Base-by-base conservation (phyloP, 2,329 filamentous ascomycete genomes). In the Botryotinia calthae region DNA sequence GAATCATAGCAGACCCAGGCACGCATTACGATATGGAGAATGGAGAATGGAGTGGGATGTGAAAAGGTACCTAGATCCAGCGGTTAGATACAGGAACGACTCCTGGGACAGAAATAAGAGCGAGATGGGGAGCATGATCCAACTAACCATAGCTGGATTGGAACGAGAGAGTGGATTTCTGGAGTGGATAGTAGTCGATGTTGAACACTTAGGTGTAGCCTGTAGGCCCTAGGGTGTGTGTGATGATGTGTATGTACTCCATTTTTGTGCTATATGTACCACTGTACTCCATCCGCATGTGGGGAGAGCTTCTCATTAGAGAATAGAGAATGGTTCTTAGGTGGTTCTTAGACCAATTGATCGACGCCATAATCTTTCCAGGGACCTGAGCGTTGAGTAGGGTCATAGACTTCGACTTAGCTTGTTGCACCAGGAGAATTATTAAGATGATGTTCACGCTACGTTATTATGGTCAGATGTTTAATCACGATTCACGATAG, bases 41-140 rank as follows among this genome's bases (percentile, higher is more conserved):
- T 37, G 64, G 61, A 16, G 16, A 1, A 14, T 16, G 42, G n/a
- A 28, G 51, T n/a, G n/a, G 16, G 48, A 54, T 54, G 48, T 54
- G 48, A 28, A 28, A 56, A 56, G n/a, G 64, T 66, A 54, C 48
- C 48, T 66, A 40, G 64, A 66, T 40, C 64, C 54, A 66, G 64
- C 64, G 64, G 46, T 51, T 66, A 66, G 64, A 66, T 51, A 54
- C 64, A 66, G 64, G 64, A 66, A 56, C n/a, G 25, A n/a, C 25
- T 56, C 51, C 51, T 28, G 46, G 51, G 34, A 28, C 46, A 66
- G 64, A 46, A 66, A 54, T 31, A 18, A 3, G 64, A 66, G 64
- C 37, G 46, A 63, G 61, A 66, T 66, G 64, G 64, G 64, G 64
- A 66, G 51, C 46, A 66, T 66, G 64, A 54, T 40, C 64, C 31